Evolutionary conservation across 1,284 basidiomycete species (phyloP), one percentile per base, ranked within the genome.

Genomic region (Xanthoconium separans): DNA sequence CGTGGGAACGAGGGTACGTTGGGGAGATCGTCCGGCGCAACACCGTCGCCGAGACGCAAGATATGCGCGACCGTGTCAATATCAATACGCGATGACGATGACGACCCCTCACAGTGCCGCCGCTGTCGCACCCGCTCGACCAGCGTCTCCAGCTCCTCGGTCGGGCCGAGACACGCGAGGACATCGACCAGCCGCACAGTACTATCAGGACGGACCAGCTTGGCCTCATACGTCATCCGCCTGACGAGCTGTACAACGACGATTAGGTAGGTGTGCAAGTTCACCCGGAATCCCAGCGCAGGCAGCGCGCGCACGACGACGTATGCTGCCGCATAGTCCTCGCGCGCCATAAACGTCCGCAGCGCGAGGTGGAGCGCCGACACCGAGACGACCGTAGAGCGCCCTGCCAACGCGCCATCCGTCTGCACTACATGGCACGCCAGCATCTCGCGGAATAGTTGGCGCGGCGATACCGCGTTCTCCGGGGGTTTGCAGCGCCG

Each of bases 371-470:
- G 73, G 31, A 81, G 64, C 5, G 74, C 65, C 20, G 68, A 66
- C 3, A 65, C 55, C 42, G 72, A 73, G 41, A 76, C 47, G 3
- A 70, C 59, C 6, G 71, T 66, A 2, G 70, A 69, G 3, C 56
- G 58, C 4, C 45, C 50, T 7, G 55, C 55, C 7, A 54, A 55
- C 10, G 44, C 54, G 29, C 53, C 59, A 6, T 52, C 27, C 6
- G 56, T 65, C 41, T 61, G 65, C 40, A 69, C 64, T 33, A 66
- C 56, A 46, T 74, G 72, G 52, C 65, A 69, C 37, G 56, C 50
- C 46, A 79, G 64, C 75, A 83, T 76, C 34, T 82, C 75, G 18
- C 65, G 68, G 64, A 75, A 81, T n/a, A 83, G 66, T n/a, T 61
- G 58, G 22, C 80, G 75, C 6, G 77, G 72, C 10, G 65, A 56